phyloP scores from a whole-genome alignment of 202 grass and related monocot species.

The Thinopyrum obtusiflorum region DNA sequence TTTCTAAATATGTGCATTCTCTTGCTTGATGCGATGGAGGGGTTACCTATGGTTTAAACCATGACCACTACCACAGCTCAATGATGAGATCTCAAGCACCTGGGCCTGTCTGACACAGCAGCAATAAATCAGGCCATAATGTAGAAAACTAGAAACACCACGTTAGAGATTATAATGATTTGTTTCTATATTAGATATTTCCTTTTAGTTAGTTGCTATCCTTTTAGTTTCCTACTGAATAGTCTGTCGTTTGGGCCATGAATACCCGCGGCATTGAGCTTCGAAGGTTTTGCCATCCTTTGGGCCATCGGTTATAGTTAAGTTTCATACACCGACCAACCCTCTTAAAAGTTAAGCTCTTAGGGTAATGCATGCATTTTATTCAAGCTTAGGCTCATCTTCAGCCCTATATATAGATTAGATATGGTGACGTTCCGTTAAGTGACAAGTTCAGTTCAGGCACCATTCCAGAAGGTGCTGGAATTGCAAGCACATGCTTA shows the following conservation, averaged over 20 bases:
- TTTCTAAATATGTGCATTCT: not conserved
- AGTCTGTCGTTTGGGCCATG: not conserved
- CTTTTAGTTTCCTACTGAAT: not conserved
- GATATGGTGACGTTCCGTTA: not conserved
- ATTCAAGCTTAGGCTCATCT: not conserved
- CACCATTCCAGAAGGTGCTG: not conserved
- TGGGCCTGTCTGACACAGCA: not conserved
- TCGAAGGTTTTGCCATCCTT: not conserved
- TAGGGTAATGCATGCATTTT: not conserved
- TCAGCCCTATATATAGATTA: not conserved
- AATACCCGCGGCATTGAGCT: not conserved
- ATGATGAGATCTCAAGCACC: not conserved
- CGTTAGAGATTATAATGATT: not conserved
- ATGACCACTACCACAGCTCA: not conserved
- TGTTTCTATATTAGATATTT: not conserved
- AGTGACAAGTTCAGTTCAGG: not conserved
- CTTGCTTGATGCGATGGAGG: not conserved
- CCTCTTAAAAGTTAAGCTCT: not conserved
- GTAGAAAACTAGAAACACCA: not conserved
- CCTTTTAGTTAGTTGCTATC: not conserved
- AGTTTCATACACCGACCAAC: not conserved
- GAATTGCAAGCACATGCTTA: not conserved
- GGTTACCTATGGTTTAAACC: not conserved
- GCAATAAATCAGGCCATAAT: not conserved
- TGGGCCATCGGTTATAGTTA: not conserved